Conservation (phyloP, 768 basidiomycete species). For the Rhodotorula diobovata region DNA sequence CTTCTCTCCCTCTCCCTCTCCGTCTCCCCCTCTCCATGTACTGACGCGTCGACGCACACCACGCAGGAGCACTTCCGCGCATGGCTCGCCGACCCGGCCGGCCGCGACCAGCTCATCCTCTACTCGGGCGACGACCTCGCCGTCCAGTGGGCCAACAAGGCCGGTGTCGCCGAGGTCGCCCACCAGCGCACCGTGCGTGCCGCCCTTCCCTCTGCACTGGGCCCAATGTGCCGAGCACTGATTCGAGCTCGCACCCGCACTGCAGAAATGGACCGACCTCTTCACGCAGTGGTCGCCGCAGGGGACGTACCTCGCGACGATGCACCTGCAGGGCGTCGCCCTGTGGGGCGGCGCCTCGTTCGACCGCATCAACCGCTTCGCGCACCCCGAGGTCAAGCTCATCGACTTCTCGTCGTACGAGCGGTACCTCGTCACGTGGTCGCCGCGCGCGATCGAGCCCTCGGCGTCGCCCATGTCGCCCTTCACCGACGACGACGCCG, state of each 20-base stretch:
- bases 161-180: slow-evolving; percentile 76
- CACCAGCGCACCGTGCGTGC: slow-evolving; percentile 64
- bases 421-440: slow-evolving; percentile 95
- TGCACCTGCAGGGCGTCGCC: slow-evolving; percentile 90
- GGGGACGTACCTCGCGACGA: slow-evolving; percentile 88
- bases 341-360: slow-evolving; percentile 92
- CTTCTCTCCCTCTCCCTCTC: neutral
- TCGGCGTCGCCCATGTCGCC: slow-evolving; percentile 52
- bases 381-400: slow-evolving; percentile 88
- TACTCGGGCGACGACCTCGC: slow-evolving; percentile 87
- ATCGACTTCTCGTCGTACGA: slow-evolving; percentile 98
- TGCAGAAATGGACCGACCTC: slow-evolving; percentile 89
- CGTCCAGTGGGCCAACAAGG: slow-evolving; percentile 80
- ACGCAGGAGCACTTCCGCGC: slow-evolving; percentile 93
- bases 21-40: neutral
- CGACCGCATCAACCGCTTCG: slow-evolving; percentile 82
- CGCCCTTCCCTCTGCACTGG: neutral
- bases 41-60: no score
- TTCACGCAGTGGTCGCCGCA: slow-evolving; percentile 96
- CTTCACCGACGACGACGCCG: slow-evolving; percentile 90
- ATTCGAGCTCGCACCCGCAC: neutral
- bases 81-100: slow-evolving; percentile 87
- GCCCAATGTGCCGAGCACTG: rapidly evolving
- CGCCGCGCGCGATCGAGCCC: slow-evolving; percentile 81
- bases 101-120: slow-evolving; percentile 92